phyloP scores from a whole-genome alignment of 1,284 basidiomycete genomes.

The Athelia psychrophila region DNA sequence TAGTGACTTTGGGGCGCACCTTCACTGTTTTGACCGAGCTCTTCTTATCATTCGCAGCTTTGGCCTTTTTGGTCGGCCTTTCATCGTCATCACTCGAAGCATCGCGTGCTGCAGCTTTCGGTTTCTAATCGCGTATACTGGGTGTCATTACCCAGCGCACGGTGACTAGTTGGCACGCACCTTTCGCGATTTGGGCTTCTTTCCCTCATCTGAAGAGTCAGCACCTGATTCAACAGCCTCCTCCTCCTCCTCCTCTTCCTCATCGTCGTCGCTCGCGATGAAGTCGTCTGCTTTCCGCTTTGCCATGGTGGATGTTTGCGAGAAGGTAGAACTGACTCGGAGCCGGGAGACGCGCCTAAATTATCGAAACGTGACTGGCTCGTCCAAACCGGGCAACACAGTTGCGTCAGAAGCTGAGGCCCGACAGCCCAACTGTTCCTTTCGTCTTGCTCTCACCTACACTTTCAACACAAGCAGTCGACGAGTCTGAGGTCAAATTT shows the following conservation, averaged over 20 bases:
- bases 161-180: not conserved
- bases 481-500: not conserved
- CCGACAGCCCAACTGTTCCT: not conserved
- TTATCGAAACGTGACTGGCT: not conserved
- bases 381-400: not conserved
- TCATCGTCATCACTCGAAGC: slow-evolving; percentile 4
- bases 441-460: not conserved
- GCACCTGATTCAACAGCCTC: slow-evolving; percentile 1
- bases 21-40: slow-evolving; percentile 10
- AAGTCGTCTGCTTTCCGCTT: slow-evolving; percentile 30
- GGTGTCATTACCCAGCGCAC: not conserved
- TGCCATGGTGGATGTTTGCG: slow-evolving; percentile 25
- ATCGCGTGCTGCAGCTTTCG: not conserved
- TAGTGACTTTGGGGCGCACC: slow-evolving; percentile 2
- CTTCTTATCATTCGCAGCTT: slow-evolving; percentile 9
- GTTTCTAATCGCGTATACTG: slow-evolving; percentile 2
- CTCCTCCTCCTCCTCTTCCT: slow-evolving; percentile 14
- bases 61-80: slow-evolving; percentile 1
- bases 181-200: slow-evolving; percentile 10
- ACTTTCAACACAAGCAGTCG: not conserved
- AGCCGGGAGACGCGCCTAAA: not conserved
- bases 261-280: slow-evolving; percentile 24
- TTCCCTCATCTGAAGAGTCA: slow-evolving; percentile 4
- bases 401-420: too few species aligned
- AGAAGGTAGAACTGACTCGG: not conserved